Base-by-base conservation (phyloP, 2,329 filamentous ascomycete genomes). In the Harringtonia aguacate region DNA sequence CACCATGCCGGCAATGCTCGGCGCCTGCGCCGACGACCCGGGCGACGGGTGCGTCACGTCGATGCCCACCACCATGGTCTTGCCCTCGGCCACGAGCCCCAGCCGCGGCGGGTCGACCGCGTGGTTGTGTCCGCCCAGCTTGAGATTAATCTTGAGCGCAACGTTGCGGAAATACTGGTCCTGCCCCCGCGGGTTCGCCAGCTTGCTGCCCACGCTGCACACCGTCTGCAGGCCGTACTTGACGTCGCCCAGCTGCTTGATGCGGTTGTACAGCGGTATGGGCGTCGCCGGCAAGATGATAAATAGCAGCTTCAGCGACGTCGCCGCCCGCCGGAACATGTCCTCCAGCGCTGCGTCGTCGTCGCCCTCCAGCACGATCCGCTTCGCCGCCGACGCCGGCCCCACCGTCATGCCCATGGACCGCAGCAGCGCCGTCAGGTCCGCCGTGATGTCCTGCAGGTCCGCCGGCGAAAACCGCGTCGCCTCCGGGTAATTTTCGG, bases 21-120 rank as follows among this genome's bases (percentile, higher is more conserved):
- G 86, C 0, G 39, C 39, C 3, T 17, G 8, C 15, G 30, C n/a
- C 20, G 39, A 18, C 13, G 46, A 84, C 72, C 15, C 35, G 8
- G 0, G 42, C 51, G 7, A 50, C 49, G 2, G 88, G 54, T 95
- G 89, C 0, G 87, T 94, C 1, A 95, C 88, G 55, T 95, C 89
- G 52, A 92, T 81, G 0, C 89, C 88, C 9, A 94, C 77, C 1
- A 95, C 65, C 81, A 95, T 95, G 0, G 87, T 94, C 52, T 80
- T 80, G 1, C 75, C 75, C 30, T 81, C 70, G n/a, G 45, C 33
- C 14, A 52, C 35, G 31, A 52, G 41, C 33, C 68, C 65, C 44
- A 88, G 62, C 0, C 87, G 67, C 1, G 70, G 71, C 5, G 82
- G 65, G 21, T 80, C 72, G 1, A 94, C 64, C 15, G 62, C 63